Percentiles rank a stretch among this genome's conserved stretches.
Evolutionary conservation across 2,329 filamentous ascomycete genomes (phyloP).

Genomic region (Fusarium solani-melongenae): DNA sequence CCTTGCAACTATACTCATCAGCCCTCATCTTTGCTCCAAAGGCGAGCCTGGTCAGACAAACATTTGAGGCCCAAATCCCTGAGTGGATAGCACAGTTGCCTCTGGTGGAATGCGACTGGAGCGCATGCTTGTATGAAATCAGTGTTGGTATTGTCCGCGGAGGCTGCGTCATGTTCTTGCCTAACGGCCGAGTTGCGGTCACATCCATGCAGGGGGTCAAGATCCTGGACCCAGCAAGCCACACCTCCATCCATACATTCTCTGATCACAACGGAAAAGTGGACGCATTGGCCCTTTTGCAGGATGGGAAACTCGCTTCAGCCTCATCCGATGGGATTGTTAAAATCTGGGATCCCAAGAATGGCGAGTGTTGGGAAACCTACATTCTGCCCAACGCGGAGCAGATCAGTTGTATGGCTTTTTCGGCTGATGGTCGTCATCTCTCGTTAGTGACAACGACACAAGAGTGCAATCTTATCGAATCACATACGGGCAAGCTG

Average conservation of each 20-base stretch:
- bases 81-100: constrained; percentile 29
- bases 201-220: background rate
- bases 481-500: background rate
- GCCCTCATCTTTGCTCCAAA: constrained; percentile 39
- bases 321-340: background rate
- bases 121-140: constrained; percentile 14
- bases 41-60: constrained; percentile 23
- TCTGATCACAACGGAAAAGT: too few relatives aligned
- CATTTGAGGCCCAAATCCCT: constrained; percentile 19
- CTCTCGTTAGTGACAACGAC: background rate
- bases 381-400: background rate
- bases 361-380: background rate
- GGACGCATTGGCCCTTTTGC: background rate
- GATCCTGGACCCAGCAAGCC: background rate
- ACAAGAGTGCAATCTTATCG: background rate
- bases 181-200: background rate
- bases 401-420: background rate
- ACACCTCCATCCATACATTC: background rate
- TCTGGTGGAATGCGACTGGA: constrained; percentile 26
- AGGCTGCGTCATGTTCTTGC: background rate
- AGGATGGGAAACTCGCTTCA: background rate
- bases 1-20: constrained; percentile 44
- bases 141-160: background rate
- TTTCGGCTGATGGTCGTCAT: background rate
- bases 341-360: background rate